phyloP scores from a whole-genome alignment of 2,329 filamentous ascomycete species.

The Pseudocercospora musae region DNA sequence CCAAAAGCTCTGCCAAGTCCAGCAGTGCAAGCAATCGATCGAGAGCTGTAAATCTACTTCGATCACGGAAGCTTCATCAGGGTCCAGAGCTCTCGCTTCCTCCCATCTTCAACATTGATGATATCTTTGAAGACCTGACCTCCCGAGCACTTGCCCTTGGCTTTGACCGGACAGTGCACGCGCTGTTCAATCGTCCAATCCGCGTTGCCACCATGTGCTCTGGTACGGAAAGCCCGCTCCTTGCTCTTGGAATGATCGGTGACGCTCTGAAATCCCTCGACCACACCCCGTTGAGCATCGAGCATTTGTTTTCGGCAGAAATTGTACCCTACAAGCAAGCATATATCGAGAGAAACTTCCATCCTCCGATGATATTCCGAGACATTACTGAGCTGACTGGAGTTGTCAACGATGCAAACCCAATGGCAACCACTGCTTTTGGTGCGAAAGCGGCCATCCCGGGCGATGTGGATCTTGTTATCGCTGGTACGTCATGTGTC shows the following conservation, averaged over 20 bases:
- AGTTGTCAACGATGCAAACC: conserved; percentile 22
- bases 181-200: conserved; percentile 36
- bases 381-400: conserved; percentile 43
- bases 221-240: conserved; percentile 70
- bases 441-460: conserved; percentile 60
- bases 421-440: conserved; percentile 58
- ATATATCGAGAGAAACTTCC: conserved; percentile 48
- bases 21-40: not conserved
- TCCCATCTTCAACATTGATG: conserved; percentile 46
- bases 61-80: not conserved
- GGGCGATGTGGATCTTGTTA: conserved; percentile 58
- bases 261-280: conserved; percentile 34
- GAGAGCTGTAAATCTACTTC: not conserved
- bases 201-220: conserved; percentile 71
- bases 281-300: conserved; percentile 24
- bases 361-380: conserved; percentile 41
- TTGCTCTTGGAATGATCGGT: conserved; percentile 59
- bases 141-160: conserved; percentile 32
- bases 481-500: conserved; percentile 73
- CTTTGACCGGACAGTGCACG: not conserved
- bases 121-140: conserved; percentile 52
- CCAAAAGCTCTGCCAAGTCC: not conserved
- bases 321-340: conserved; percentile 47
- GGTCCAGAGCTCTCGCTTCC: conserved; percentile 38
- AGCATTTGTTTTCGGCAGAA: conserved; percentile 47